Conservation (phyloP, 257 asterid genomes). For the Lycium ferocissimum region DNA sequence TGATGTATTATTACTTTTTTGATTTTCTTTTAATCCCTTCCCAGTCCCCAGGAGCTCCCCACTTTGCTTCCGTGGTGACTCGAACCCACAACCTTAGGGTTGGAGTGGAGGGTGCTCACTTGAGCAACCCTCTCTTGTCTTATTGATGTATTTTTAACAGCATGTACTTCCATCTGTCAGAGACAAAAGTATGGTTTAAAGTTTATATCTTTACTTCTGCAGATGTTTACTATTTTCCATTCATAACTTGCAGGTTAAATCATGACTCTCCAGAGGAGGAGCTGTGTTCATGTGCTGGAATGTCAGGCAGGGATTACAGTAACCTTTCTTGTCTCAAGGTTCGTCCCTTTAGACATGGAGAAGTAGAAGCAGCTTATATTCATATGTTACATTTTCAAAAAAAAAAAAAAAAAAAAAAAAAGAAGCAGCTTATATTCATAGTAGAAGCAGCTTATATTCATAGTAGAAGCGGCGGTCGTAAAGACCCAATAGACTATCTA, state of each 20-base stretch:
- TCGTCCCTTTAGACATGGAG: conserved; percentile 37
- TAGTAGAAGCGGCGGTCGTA: conserved; percentile 24
- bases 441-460: conserved; percentile 2
- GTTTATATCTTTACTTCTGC: conserved; percentile 14
- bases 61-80: not conserved
- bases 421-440: conserved; percentile 13
- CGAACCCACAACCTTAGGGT: conserved; percentile 12
- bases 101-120: conserved; percentile 5
- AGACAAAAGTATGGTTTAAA: conserved; percentile 20
- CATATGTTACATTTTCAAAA: not conserved
- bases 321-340: conserved; percentile 50
- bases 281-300: conserved; percentile 63
- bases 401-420: too few relatives aligned
- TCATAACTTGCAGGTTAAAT: conserved; percentile 48
- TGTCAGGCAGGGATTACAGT: conserved; percentile 33
- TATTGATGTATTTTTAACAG: not conserved
- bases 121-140: not conserved
- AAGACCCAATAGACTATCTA: conserved; percentile 5
- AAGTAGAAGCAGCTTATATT: conserved; percentile 5
- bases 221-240: conserved; percentile 21
- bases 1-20: conserved; percentile 6
- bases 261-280: conserved; percentile 62
- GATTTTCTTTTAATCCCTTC: not conserved
- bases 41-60: not conserved
- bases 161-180: conserved; percentile 15